Evolutionary conservation across 495 filamentous ascomycete species (phyloP), one percentile per base, ranked within the genome.

Genomic region (Darksidea phi): DNA sequence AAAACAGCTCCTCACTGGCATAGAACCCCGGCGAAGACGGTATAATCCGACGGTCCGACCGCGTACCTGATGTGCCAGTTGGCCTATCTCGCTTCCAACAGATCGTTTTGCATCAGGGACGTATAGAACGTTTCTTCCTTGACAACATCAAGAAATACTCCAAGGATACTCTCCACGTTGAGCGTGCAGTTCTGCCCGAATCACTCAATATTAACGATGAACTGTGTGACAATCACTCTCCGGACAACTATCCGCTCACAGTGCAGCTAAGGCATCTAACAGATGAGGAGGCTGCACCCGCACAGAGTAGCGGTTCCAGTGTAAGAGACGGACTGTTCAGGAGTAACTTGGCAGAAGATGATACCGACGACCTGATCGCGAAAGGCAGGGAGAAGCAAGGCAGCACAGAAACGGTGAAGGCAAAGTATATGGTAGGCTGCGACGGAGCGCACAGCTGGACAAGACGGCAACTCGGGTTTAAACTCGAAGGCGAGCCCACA

Each of bases 401-500:
- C 1, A 70, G 58, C 12, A 67, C 67, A 13, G 71, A 84, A 64
- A 73, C 61, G 2, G 71, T 88, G 6, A 76, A 68, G 28, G 79
- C 84, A 5, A 87, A 85, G 63, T 89, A 87, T 66, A 72, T 90
- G 55, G 77, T 88, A 3, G 87, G 86, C 1, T 85, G 82, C 26
- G 87, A 67, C 45, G 64, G 64, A 1, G 64, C 64, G 12, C 64
- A 62, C 43, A 90, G 81, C 11, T 82, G 79, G 74, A 81, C 84
- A 5, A 74, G 86, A 28, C 77, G 76, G 57, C 77, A 80, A 48
- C 77, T 88, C 51, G 83, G 82, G 0, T 78, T 83, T 21, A 72
- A 78, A 46, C 72, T 88, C 63, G 75, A 82, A 55, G 85, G 86
- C 32, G 84, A 88, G 58, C 79, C 80, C 38, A 82, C 81, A 0